phyloP scores from a whole-genome alignment of 306 rosid genomes.

The Rosa chinensis region DNA sequence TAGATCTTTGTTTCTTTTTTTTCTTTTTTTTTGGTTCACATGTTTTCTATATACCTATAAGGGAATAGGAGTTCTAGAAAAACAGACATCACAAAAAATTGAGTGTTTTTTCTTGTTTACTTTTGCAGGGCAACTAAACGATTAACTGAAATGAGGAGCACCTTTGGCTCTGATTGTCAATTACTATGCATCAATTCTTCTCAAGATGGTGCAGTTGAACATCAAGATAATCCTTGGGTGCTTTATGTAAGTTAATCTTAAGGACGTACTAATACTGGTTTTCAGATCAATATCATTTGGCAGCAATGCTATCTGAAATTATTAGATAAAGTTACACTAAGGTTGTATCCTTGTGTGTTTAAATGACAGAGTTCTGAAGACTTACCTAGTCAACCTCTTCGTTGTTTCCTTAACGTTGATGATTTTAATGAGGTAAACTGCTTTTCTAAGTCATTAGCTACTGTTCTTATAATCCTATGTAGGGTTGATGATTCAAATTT shows the following conservation, averaged over 20 bases:
- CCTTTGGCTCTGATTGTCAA: slow-evolving; percentile 79
- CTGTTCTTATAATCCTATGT: slow-evolving; percentile 23
- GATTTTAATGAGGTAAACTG: slow-evolving; percentile 65
- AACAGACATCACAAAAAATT: background rate
- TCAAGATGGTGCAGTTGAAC: slow-evolving; percentile 51
- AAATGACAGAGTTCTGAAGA: slow-evolving; percentile 64
- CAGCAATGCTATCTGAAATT: slow-evolving; percentile 16
- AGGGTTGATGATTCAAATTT: slow-evolving; percentile 19
- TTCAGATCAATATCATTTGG: slow-evolving; percentile 7
- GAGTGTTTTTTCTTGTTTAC: slow-evolving; percentile 24
- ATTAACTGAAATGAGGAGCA: slow-evolving; percentile 72
- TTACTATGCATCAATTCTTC: slow-evolving; percentile 87
- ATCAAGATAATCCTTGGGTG: slow-evolving; percentile 79
- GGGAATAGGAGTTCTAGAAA: background rate
- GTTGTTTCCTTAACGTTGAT: slow-evolving; percentile 71
- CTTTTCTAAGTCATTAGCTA: slow-evolving; percentile 23
- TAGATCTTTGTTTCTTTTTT: background rate
- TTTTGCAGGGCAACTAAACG: slow-evolving; percentile 70
- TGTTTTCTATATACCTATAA: background rate
- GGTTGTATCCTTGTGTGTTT: slow-evolving; percentile 36
- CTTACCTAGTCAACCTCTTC: slow-evolving; percentile 51
- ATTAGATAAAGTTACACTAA: slow-evolving; percentile 30
- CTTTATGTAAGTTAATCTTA: slow-evolving; percentile 56
- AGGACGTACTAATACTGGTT: slow-evolving; percentile 18
- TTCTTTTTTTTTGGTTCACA: background rate